Conservation (phyloP, 1,139 yeast species). For the Pichia sp. region DNA sequence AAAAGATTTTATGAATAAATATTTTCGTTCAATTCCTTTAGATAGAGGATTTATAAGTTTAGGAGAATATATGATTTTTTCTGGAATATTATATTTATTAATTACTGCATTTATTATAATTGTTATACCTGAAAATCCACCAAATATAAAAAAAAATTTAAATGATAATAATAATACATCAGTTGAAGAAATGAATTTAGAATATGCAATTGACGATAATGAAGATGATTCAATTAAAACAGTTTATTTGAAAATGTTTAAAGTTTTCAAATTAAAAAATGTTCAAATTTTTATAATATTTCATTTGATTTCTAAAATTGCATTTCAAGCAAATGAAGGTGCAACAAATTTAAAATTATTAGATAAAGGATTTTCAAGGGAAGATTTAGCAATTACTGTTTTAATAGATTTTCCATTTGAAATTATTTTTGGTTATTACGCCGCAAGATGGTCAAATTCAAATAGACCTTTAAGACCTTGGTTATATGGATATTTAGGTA, state of each 20-base stretch:
- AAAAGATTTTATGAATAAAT: conserved; percentile 86
- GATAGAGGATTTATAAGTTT: conserved; percentile 65
- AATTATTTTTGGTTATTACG: conserved; percentile 88
- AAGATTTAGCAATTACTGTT: conserved; percentile 88
- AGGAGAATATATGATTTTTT: conserved; percentile 66
- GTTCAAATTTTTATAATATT: conserved; percentile 70
- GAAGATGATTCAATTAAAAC: conserved; percentile 11
- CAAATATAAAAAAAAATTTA: conserved; percentile 9
- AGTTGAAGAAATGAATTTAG: conserved; percentile 13
- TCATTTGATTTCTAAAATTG: conserved; percentile 77
- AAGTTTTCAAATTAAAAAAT: conserved; percentile 68
- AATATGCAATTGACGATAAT: conserved; percentile 6
- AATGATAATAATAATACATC: conserved; percentile 27
- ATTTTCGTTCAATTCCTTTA: conserved; percentile 55
- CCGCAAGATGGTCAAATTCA: conserved; percentile 91
- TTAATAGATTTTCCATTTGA: conserved; percentile 95
- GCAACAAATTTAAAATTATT: conserved; percentile 87
- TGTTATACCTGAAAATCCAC: conserved; percentile 63
- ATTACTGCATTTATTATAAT: conserved; percentile 58
- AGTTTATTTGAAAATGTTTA: conserved; percentile 66
- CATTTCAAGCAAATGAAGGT: conserved; percentile 93
- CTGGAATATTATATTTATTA: conserved; percentile 68
- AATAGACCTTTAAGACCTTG: conserved; percentile 73
- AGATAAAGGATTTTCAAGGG: conserved; percentile 92
- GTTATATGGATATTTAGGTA: conserved; percentile 84